Base-by-base conservation (phyloP, 768 basidiomycete genomes). In the Trametes sanguinea region DNA sequence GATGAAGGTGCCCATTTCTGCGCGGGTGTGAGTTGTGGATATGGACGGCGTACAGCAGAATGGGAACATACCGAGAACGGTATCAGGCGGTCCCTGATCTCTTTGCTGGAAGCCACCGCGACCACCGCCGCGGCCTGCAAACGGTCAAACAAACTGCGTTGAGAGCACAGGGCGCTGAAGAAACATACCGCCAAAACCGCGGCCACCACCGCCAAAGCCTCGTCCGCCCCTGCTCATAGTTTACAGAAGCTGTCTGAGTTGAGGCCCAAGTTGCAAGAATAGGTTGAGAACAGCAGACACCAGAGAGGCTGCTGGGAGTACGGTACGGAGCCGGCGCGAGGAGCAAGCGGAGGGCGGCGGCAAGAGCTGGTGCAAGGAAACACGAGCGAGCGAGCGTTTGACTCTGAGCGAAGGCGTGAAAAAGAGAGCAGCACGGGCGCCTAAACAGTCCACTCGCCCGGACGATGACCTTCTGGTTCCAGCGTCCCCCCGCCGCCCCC, bases 1-100 rank as follows among this genome's bases (percentile, higher is more conserved):
- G 35, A 94, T 72, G 73, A 98, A 97, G 1, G 88, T 78, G 59
- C 95, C 95, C 79, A 96, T 88, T 79, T 97, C 95, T 97, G 68
- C 30, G n/a, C 29, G 61, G 13, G 16, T 14, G 22, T 35, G 32
- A 30, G 45, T 30, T 42, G 33, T 42, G 43, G 61, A 71, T 51
- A 54, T 54, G 5, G 10, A 42, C 43, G 33, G 60, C n/a, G 48
- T 11, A 30, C 33, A 44, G 46, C 47, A 46, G 17, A 47, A 52
- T 46, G 47, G 13, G 33, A 39, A 72, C 80, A 52, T 66, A 88
- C 92, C 92, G 44, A 92, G 73, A 17, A 94, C 90, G 52, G 81
- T 82, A 47, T 91, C 90, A 50, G 92, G 92, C 70, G 92, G 92
- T 9, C 92, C 92, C 16, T 77, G 61, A 69, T 93, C 90, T 46